Evolutionary conservation across 352 stramenopile species (phyloP).

Genomic region (Blastocystis sp.): DNA sequence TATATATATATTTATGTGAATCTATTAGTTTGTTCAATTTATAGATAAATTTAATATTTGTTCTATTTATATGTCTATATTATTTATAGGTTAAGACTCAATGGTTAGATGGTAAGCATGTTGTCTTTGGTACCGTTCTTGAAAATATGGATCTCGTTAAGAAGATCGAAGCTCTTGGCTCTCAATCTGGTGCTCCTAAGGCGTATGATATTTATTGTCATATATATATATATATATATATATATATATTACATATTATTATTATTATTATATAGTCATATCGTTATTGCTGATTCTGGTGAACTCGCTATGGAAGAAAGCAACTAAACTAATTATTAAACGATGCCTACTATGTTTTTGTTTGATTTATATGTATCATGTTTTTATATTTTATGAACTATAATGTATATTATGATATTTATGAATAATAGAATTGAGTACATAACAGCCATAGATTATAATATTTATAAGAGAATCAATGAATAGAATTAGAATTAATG

Average conservation of each 20-base stretch:
- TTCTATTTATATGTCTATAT: neutral
- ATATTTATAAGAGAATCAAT: too few relatives aligned
- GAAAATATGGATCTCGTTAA: conserved; percentile 90
- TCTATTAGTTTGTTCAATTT: too few relatives aligned
- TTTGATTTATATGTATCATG: conserved; percentile 4
- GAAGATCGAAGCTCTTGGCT: conserved; percentile 78
- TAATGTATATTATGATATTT: too few relatives aligned
- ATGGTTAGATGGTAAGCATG: conserved; percentile 69
- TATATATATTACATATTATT: too few relatives aligned
- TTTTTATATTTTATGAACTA: too few relatives aligned
- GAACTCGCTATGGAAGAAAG: conserved; percentile 39
- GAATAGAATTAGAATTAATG: too few relatives aligned
- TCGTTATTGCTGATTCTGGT: conserved; percentile 71
- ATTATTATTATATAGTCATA: neutral
- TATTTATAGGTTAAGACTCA: conserved; percentile 53
- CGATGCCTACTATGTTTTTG: conserved; percentile 3
- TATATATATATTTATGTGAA: too few relatives aligned
- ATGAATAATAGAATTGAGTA: too few relatives aligned
- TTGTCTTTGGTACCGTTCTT: conserved; percentile 79
- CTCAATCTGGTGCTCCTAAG: conserved; percentile 65
- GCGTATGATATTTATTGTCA: conserved; percentile 62
- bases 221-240: too few relatives aligned
- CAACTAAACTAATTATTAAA: conserved; percentile 12
- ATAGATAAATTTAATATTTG: too few relatives aligned
- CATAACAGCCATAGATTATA: too few relatives aligned